These are phyloP conservation scores for Brassica nigra DNA, from an alignment of 345 rosid species.

Conservation along the genomic window DNA sequence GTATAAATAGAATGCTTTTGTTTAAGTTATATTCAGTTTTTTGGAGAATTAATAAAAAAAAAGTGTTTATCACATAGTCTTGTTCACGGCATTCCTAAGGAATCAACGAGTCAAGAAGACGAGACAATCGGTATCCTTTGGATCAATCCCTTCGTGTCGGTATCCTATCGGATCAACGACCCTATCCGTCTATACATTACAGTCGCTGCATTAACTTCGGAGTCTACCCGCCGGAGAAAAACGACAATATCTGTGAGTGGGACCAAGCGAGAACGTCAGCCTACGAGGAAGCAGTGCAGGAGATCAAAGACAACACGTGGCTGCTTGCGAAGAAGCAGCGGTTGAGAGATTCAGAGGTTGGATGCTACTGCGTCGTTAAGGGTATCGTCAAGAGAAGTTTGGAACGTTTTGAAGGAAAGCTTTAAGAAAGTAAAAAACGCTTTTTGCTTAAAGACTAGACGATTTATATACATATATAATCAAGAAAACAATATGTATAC, in stretches of 20 bases:
- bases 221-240: constrained; percentile 41
- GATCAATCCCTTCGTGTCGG: too few species aligned
- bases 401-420: constrained; percentile 68
- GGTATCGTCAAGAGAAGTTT: constrained; percentile 50
- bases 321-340: constrained; percentile 51
- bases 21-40: too few species aligned
- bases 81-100: too few species aligned
- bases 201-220: constrained; percentile 29
- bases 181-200: too few species aligned
- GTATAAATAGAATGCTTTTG: too few species aligned
- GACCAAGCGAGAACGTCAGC: constrained; percentile 27
- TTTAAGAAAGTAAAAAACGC: constrained; percentile 60
- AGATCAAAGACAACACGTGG: constrained; percentile 59
- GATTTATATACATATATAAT: background rate
- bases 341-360: constrained; percentile 71
- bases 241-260: constrained; percentile 19
- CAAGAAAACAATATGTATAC: background rate
- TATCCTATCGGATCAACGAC: too few species aligned
- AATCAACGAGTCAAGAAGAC: too few species aligned
- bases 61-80: too few species aligned
- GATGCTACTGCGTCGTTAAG: constrained; percentile 66
- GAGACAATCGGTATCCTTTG: too few species aligned
- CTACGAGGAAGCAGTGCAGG: constrained; percentile 54
- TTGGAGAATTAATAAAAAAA: too few species aligned
- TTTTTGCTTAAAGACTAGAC: constrained; percentile 47